These are phyloP conservation scores for Neurospora sp. DNA, from an alignment of 2,329 filamentous ascomycete species.

Conservation along the genomic window DNA sequence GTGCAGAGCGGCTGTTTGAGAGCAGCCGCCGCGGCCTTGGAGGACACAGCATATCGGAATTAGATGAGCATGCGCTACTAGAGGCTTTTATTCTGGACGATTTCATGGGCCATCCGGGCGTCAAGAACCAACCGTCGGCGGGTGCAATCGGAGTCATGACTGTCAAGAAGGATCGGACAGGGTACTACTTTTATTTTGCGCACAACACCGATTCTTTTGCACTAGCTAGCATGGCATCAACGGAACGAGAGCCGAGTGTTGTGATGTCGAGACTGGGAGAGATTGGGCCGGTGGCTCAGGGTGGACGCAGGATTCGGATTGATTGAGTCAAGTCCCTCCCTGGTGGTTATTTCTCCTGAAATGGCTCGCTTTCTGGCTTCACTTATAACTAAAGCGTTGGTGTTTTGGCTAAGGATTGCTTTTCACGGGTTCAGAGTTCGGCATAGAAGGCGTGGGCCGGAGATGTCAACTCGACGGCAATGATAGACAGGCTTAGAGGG, in stretches of 20 bases:
- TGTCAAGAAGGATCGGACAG: slow-evolving; percentile 71
- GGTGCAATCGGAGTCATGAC: slow-evolving; percentile 85
- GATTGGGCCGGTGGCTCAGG: slow-evolving; percentile 42
- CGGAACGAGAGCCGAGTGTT: slow-evolving; percentile 63
- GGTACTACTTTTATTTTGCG: slow-evolving; percentile 80
- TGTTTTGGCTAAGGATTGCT: not conserved
- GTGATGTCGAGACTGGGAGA: slow-evolving; percentile 73
- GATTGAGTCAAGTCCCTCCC: slow-evolving; percentile 8
- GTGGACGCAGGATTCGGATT: slow-evolving; percentile 39
- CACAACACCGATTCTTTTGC: slow-evolving; percentile 92
- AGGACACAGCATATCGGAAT: slow-evolving; percentile 54
- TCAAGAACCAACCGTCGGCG: slow-evolving; percentile 66
- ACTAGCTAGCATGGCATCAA: slow-evolving; percentile 76
- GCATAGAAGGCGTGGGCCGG: not conserved
- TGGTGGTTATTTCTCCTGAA: not conserved
- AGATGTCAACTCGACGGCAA: not conserved
- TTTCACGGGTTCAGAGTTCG: not conserved
- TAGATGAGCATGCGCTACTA: slow-evolving; percentile 68
- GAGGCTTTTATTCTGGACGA: slow-evolving; percentile 72
- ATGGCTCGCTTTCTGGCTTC: not conserved
- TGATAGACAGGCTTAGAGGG: not conserved
- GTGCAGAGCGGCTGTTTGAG: slow-evolving; percentile 75
- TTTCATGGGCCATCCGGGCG: slow-evolving; percentile 86
- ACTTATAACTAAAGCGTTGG: not conserved
- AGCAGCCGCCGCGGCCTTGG: slow-evolving; percentile 48